Evolutionary conservation across 73 alveolate genomes (phyloP).

Genomic region (Paramecium primaurelia): DNA sequence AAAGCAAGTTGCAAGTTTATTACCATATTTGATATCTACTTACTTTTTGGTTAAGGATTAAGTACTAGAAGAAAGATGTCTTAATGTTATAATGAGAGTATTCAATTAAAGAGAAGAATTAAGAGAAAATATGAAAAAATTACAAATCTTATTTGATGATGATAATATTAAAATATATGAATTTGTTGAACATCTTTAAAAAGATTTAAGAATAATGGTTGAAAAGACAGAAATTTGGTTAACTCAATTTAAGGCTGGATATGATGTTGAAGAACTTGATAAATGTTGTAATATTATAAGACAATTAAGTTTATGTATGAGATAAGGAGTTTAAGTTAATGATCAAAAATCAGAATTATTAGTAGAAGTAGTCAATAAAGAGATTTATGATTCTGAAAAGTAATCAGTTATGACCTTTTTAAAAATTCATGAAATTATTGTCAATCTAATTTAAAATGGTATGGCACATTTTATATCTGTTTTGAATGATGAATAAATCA

Average conservation of each 20-base stretch:
- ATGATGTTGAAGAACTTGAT: neutral
- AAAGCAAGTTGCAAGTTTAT: neutral
- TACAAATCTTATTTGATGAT: conserved; percentile 50
- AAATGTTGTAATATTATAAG: neutral
- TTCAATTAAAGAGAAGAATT: conserved; percentile 58
- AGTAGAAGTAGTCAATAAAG: neutral
- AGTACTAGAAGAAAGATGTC: conserved; percentile 43
- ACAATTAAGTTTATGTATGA: neutral
- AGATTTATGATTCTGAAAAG: conserved; percentile 21
- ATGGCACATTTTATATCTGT: conserved; percentile 44
- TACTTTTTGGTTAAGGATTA: conserved; percentile 33
- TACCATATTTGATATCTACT: conserved; percentile 9
- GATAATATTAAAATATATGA: neutral
- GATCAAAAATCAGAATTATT: conserved; percentile 3
- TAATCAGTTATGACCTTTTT: conserved; percentile 35
- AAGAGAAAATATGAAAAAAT: conserved; percentile 13
- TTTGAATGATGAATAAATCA: neutral
- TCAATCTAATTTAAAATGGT: conserved; percentile 31
- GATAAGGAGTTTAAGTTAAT: neutral
- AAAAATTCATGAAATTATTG: conserved; percentile 37
- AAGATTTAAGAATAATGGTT: neutral
- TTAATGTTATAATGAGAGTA: conserved; percentile 45
- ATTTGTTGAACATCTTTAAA: conserved; percentile 8
- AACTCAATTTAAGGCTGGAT: neutral
- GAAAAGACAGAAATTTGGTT: conserved; percentile 60